Evolutionary conservation across 345 rosid species (phyloP).

Genomic region (Atalantia buxifolia): DNA sequence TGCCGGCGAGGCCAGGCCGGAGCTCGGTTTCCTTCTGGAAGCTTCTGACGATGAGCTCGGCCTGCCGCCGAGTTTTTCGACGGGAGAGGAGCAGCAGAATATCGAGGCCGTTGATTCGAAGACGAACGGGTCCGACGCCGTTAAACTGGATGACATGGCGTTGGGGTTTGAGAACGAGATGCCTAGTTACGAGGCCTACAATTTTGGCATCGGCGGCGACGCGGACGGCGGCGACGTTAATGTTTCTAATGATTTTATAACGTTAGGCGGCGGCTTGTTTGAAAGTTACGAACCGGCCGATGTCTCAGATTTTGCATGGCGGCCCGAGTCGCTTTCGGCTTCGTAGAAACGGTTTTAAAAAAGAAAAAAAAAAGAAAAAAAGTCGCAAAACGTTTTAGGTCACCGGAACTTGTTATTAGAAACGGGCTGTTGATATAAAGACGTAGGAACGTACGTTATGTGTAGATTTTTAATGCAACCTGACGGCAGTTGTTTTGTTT

Average conservation of each 20-base stretch:
- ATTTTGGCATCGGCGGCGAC: slow-evolving; percentile 36
- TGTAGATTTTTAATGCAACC: neutral
- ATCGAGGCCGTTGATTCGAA: slow-evolving; percentile 25
- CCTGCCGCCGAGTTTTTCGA: slow-evolving; percentile 50
- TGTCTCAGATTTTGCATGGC: slow-evolving; percentile 42
- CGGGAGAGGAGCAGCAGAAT: slow-evolving; percentile 24
- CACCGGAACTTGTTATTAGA: too few species aligned
- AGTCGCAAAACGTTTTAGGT: too few species aligned
- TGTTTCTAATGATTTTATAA: slow-evolving; percentile 39
- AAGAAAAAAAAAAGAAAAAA: too few species aligned
- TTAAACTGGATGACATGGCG: slow-evolving; percentile 24
- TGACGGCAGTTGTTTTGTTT: too few species aligned
- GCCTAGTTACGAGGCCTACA: slow-evolving; percentile 43
- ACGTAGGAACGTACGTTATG: neutral
- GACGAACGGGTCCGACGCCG: slow-evolving; percentile 33
- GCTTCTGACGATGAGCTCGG: slow-evolving; percentile 90
- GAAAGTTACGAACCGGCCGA: slow-evolving; percentile 45
- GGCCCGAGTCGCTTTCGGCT: slow-evolving; percentile 58
- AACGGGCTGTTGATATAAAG: too few species aligned
- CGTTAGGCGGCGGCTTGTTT: slow-evolving; percentile 58
- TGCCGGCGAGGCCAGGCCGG: slow-evolving; percentile 38
- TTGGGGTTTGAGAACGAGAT: slow-evolving; percentile 42
- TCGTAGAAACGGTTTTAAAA: neutral
- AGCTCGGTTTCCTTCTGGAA: slow-evolving; percentile 66
- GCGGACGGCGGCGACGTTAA: slow-evolving; percentile 1